Evolutionary conservation across 495 filamentous ascomycete species (phyloP), one percentile per base, ranked within the genome.

Genomic region (Penicillium parvum): DNA sequence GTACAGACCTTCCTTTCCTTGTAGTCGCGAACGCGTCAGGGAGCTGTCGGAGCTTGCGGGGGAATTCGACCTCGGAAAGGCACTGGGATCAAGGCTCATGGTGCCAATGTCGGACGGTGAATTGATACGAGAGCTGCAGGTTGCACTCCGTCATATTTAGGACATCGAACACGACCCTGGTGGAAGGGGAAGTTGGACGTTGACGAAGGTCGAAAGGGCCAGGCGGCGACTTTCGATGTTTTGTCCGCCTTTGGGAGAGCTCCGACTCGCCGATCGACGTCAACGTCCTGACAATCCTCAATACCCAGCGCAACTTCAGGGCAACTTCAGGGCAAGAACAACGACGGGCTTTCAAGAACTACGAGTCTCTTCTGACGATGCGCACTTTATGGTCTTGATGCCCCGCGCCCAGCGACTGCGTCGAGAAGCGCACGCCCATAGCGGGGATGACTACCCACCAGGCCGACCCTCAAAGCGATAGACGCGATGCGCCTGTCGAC

Each of bases 41-140:
- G 81, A 84, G 61, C 78, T 81, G 23, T 83, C 85, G 65, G 85
- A 88, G 74, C 81, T 85, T 61, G 84, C 77, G 50, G 85, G 85
- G 47, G 86, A 89, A 54, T 76, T 69, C 48, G 84, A 84, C 60
- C 81, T 78, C 52, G 77, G 74, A 58, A 78, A 75, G 50, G 74
- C 69, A 61, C 72, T 71, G 32, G 82, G 71, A 68, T 87, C 84
- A 72, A 86, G 80, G 65, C 80, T 77, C 83, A 88, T 87, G 63
- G 57, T 76, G 67, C 59, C 57, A 60, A 58, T 55, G 33, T 57
- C 39, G 53, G 43, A 55, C 48, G 27, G 40, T 56, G 44, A 45
- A 62, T 55, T 39, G 44, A 48, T 50, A 22, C 50, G 39, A 49
- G 47, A 38, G 21, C 30, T 34, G 44, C 34, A 55, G 28, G 49